Percentiles rank a stretch among this genome's conserved stretches.
Evolutionary conservation across 177 flowering plant genomes (phyloP).

Genomic region (Vitis hybrid): DNA sequence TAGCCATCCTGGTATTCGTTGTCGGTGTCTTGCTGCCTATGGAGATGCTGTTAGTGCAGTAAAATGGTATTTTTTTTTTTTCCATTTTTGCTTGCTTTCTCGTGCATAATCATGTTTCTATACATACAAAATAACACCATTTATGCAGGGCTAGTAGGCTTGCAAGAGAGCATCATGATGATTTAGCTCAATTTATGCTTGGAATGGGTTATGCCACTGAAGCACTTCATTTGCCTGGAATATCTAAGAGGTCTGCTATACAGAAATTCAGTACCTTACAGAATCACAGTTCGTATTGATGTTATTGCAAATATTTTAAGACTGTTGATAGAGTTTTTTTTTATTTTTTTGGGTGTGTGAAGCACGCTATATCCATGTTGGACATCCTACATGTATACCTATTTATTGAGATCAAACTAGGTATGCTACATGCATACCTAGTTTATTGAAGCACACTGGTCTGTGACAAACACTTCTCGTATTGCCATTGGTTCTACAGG

Average conservation of each 20-base stretch:
- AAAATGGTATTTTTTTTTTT: slow-evolving; percentile 63
- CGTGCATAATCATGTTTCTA: neutral
- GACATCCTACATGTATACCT: neutral
- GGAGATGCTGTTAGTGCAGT: slow-evolving; percentile 99
- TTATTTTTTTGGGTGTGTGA: neutral
- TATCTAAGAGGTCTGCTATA: slow-evolving; percentile 76
- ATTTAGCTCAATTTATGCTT: slow-evolving; percentile 94
- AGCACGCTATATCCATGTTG: neutral
- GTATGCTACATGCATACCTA: neutral
- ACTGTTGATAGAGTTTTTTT: neutral
- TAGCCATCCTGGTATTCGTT: slow-evolving; percentile 98
- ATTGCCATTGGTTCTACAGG: slow-evolving; percentile 33
- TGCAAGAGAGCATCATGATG: slow-evolving; percentile 99
- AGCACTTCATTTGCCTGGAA: slow-evolving; percentile 98
- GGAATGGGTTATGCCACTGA: slow-evolving; percentile 99
- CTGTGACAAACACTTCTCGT: too few relatives aligned
- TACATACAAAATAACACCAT: slow-evolving; percentile 1
- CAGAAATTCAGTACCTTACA: neutral
- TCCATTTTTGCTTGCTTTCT: neutral
- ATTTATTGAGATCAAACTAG: too few relatives aligned
- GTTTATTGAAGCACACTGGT: neutral
- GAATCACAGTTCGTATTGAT: neutral
- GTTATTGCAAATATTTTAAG: neutral
- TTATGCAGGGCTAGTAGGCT: slow-evolving; percentile 94
- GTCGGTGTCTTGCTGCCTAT: slow-evolving; percentile 99